Percentiles rank a stretch among this genome's conserved stretches.
phyloP scores from a whole-genome alignment of 2,329 filamentous ascomycete genomes.

The Cytospora chrysosperma region DNA sequence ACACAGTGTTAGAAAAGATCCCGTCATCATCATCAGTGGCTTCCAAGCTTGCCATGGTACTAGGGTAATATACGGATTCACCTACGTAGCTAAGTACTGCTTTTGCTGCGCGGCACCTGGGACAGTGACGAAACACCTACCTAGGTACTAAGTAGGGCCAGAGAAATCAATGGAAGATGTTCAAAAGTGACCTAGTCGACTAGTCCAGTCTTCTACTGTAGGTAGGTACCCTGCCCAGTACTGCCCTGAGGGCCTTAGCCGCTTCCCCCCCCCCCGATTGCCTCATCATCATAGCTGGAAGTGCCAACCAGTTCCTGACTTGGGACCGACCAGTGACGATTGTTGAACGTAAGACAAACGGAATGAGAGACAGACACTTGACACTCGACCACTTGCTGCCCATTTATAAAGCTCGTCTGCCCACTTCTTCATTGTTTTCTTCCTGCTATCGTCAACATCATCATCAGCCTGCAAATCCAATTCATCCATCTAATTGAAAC shows the following conservation, averaged over 20 bases:
- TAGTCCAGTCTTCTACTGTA: conserved; percentile 7
- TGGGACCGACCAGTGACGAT: conserved; percentile 23
- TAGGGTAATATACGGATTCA: background rate
- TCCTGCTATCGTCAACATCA: conserved; percentile 5
- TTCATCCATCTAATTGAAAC: background rate
- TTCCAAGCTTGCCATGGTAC: background rate
- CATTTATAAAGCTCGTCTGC: conserved; percentile 13
- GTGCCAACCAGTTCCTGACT: conserved; percentile 8
- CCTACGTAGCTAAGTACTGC: background rate
- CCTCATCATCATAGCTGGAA: conserved; percentile 18
- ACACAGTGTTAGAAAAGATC: background rate
- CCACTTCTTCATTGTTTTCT: background rate
- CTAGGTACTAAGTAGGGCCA: background rate
- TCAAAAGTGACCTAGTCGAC: conserved; percentile 1
- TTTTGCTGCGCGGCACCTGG: background rate
- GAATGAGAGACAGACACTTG: conserved; percentile 6
- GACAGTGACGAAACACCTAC: conserved; percentile 23
- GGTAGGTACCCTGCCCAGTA: background rate
- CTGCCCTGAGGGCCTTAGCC: background rate
- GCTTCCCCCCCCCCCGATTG: conserved; percentile 10
- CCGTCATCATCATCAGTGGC: background rate
- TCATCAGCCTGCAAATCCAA: background rate
- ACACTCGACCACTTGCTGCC: conserved; percentile 2
- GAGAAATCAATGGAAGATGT: background rate
- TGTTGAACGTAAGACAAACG: conserved; percentile 23